phyloP scores from a whole-genome alignment of 352 stramenopile genomes.

The Pythium aphanidermatum region DNA sequence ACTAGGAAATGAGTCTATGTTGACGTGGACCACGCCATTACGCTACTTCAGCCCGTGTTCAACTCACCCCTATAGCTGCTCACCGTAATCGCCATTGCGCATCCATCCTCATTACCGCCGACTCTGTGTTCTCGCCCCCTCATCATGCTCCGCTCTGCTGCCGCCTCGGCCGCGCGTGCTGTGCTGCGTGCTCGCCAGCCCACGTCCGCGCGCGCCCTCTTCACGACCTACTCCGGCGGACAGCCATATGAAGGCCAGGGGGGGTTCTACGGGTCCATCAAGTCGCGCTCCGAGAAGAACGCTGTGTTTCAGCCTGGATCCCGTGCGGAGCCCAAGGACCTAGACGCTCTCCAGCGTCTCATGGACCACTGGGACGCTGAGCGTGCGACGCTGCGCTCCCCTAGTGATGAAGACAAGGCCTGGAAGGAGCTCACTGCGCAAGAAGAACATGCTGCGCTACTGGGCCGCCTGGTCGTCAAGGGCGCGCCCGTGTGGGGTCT shows the following conservation, averaged over 20 bases:
- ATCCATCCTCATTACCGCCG: too few relatives aligned
- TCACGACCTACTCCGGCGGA: constrained; percentile 86
- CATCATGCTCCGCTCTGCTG: too few relatives aligned
- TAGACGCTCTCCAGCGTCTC: constrained; percentile 47
- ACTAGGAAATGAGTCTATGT: too few relatives aligned
- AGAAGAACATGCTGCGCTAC: constrained; percentile 32
- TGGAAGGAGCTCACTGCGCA: constrained; percentile 38
- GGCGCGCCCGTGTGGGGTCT: constrained; percentile 71
- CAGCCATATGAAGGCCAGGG: constrained; percentile 86
- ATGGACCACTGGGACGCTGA: constrained; percentile 52
- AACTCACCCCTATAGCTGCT: too few relatives aligned
- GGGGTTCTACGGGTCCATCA: constrained; percentile 87
- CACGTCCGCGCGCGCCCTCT: constrained; percentile 6
- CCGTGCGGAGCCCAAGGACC: constrained; percentile 55
- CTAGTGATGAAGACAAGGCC: constrained; percentile 12
- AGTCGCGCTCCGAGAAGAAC: constrained; percentile 62
- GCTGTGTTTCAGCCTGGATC: constrained; percentile 59
- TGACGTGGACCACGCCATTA: too few relatives aligned
- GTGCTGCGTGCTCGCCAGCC: background rate
- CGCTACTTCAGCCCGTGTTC: too few relatives aligned
- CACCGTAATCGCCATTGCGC: too few relatives aligned
- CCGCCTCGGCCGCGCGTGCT: constrained; percentile 4
- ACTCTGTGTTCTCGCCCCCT: too few relatives aligned
- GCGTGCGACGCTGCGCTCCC: constrained; percentile 21
- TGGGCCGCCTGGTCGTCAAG: constrained; percentile 62